phyloP scores from a whole-genome alignment of 495 filamentous ascomycete species.

The Choiromyces venosus region DNA sequence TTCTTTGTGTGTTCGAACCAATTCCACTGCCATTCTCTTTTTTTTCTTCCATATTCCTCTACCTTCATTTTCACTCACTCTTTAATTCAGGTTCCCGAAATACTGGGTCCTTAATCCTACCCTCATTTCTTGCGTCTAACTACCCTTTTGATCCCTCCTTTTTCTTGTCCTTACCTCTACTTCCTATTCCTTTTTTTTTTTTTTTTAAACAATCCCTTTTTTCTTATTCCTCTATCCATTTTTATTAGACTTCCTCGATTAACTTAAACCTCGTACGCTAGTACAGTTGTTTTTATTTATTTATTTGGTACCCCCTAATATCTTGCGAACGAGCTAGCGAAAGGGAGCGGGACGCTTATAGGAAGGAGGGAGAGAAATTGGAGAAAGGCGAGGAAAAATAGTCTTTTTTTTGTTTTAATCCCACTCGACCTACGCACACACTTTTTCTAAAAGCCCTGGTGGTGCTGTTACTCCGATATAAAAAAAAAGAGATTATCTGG shows the following conservation, averaged over 20 bases:
- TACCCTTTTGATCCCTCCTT: constrained; percentile 15
- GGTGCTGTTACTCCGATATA: constrained; percentile 13
- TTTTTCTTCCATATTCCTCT: not conserved
- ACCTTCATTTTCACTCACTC: not conserved
- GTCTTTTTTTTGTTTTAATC: not conserved
- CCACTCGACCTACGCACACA: not conserved
- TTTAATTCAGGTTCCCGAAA: constrained; percentile 25
- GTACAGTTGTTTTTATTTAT: not conserved
- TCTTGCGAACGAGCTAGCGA: not conserved
- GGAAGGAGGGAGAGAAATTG: not conserved
- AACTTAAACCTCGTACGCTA: not conserved
- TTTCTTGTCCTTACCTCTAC: constrained; percentile 3
- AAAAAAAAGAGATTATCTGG: constrained; percentile 20
- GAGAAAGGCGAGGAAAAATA: not conserved
- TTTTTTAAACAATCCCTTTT: constrained; percentile 17
- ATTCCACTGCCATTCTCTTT: constrained; percentile 25
- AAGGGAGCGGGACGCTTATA: not conserved
- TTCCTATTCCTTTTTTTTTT: constrained; percentile 23
- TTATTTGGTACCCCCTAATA: not conserved
- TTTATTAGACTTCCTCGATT: not conserved
- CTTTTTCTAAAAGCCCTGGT: constrained; percentile 18
- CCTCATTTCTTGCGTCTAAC: constrained; percentile 5
- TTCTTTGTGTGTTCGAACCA: constrained; percentile 25
- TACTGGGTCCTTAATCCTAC: constrained; percentile 12
- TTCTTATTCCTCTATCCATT: constrained; percentile 5